phyloP scores from a whole-genome alignment of 495 filamentous ascomycete species.

The Penicillium cosmopolitanum region DNA sequence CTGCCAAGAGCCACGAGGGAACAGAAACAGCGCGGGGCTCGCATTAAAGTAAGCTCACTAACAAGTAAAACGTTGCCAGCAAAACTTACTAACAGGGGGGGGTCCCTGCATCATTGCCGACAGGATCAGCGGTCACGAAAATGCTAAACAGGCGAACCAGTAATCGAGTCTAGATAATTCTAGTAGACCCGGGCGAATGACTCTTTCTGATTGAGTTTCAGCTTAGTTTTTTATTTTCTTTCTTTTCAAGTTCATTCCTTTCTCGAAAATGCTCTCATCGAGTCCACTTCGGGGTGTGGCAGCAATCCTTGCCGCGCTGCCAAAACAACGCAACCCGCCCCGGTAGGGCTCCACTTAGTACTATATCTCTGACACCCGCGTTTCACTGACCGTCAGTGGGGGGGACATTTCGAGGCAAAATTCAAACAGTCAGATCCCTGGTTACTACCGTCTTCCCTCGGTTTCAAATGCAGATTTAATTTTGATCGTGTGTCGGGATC shows the following conservation, averaged over 20 bases:
- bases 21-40: conserved; percentile 5
- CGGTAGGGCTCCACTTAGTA: conserved; percentile 6
- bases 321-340: background rate
- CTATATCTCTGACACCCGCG: conserved; percentile 19
- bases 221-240: background rate
- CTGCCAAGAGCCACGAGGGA: conserved; percentile 10
- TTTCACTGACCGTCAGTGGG: conserved; percentile 6
- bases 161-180: background rate
- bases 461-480: background rate
- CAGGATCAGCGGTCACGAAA: background rate
- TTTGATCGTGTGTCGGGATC: background rate
- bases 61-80: conserved; percentile 3
- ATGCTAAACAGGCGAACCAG: background rate
- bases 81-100: conserved; percentile 3
- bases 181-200: background rate
- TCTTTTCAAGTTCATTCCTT: too few species aligned
- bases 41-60: conserved; percentile 21
- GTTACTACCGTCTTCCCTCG: background rate
- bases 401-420: background rate
- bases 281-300: background rate
- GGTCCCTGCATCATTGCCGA: conserved; percentile 10
- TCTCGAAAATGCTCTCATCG: too few species aligned
- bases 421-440: background rate
- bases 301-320: background rate
- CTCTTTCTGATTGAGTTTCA: conserved; percentile 5